A percentile compares a stretch with the other conserved stretches of the same genome.
Conservation (phyloP, 2,329 filamentous ascomycete genomes). For the Microcera coccophila region DNA sequence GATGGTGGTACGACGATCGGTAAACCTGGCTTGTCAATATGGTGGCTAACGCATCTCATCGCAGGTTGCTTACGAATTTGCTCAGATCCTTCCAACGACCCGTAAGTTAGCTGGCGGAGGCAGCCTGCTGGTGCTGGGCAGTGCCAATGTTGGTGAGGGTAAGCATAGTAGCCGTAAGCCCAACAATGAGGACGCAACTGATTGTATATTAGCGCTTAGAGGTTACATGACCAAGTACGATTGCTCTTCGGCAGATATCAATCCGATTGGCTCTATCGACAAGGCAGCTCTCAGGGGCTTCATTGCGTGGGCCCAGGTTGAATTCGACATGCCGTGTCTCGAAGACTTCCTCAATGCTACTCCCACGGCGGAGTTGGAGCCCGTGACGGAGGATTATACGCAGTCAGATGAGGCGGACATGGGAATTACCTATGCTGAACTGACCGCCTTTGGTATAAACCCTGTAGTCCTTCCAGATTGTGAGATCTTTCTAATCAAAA, state of each 20-base stretch:
- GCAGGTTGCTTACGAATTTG: slow-evolving; percentile 41
- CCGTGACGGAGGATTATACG: slow-evolving; percentile 34
- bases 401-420: slow-evolving; percentile 42
- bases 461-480: background rate
- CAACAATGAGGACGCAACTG: slow-evolving; percentile 1
- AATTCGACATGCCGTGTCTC: slow-evolving; percentile 59
- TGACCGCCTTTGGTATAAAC: slow-evolving; percentile 34
- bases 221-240: slow-evolving; percentile 34
- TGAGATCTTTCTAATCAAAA: background rate
- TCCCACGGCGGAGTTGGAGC: slow-evolving; percentile 51
- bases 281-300: slow-evolving; percentile 66
- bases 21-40: slow-evolving; percentile 55
- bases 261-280: slow-evolving; percentile 23
- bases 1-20: slow-evolving; percentile 61
- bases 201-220: background rate
- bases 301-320: slow-evolving; percentile 52
- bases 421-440: slow-evolving; percentile 42
- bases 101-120: slow-evolving; percentile 22
- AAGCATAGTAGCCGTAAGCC: slow-evolving; percentile 5
- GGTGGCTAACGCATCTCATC: background rate
- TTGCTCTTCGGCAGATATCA: slow-evolving; percentile 40
- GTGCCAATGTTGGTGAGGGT: slow-evolving; percentile 28
- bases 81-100: slow-evolving; percentile 32
- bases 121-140: slow-evolving; percentile 28
- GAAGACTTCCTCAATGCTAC: slow-evolving; percentile 57